Evolutionary conservation across 2,329 filamentous ascomycete species (phyloP).

Genomic region (Ascochyta rabiei): DNA sequence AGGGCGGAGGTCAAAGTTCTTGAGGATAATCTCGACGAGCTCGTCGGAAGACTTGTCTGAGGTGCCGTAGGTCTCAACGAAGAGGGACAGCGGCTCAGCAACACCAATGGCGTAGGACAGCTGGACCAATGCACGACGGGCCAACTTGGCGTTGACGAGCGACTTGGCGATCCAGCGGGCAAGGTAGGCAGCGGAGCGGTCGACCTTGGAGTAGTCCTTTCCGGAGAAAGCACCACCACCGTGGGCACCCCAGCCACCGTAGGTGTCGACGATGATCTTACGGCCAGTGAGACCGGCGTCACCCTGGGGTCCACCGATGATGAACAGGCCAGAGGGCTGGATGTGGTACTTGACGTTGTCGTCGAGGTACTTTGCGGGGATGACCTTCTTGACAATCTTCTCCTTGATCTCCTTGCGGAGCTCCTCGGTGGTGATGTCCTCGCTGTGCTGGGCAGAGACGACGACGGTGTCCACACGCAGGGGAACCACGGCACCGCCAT

Average conservation of each 20-base stretch:
- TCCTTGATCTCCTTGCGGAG: constrained; percentile 93
- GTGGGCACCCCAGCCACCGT: constrained; percentile 99
- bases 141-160: constrained; percentile 84
- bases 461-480: constrained; percentile 95
- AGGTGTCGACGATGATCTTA: constrained; percentile 99
- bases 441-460: constrained; percentile 91
- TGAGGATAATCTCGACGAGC: constrained; percentile 90
- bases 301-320: constrained; percentile 99
- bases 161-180: constrained; percentile 99
- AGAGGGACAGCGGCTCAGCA: constrained; percentile 95
- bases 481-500: constrained; percentile 90
- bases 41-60: constrained; percentile 87
- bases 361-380: constrained; percentile 89
- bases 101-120: constrained; percentile 99
- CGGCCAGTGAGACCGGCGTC: constrained; percentile 97
- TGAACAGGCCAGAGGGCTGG: constrained; percentile 97
- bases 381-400: constrained; percentile 96
- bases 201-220: constrained; percentile 99
- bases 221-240: constrained; percentile 99
- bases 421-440: constrained; percentile 86
- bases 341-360: constrained; percentile 97
- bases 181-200: constrained; percentile 96
- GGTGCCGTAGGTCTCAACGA: constrained; percentile 97
- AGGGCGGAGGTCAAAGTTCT: constrained; percentile 97
- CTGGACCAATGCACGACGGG: constrained; percentile 93